A percentile compares a stretch with the other conserved stretches of the same genome.
These are phyloP conservation scores for Solanum etuberosum DNA, from an alignment of 257 asterid genomes.

Conservation along the genomic window DNA sequence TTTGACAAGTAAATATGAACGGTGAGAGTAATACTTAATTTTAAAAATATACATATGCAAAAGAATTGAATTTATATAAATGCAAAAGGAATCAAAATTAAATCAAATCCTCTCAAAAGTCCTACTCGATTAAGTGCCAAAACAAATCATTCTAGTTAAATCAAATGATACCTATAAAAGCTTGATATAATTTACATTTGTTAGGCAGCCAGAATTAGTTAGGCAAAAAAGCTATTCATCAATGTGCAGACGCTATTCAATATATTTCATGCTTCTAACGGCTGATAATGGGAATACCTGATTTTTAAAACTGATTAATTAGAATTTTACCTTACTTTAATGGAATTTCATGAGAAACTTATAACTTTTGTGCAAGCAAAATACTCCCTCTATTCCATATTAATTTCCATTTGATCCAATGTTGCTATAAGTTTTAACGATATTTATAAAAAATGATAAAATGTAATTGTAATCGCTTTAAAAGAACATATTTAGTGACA, in stretches of 20 bases:
- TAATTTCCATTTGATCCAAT: too few species aligned
- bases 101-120: too few species aligned
- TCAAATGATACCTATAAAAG: not conserved
- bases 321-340: not conserved
- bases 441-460: too few species aligned
- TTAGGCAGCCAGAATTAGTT: not conserved
- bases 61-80: too few species aligned
- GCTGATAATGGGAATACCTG: not conserved
- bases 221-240: not conserved
- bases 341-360: not conserved
- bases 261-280: not conserved
- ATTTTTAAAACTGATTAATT: not conserved
- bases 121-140: not conserved
- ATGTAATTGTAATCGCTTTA: too few species aligned
- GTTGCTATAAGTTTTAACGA: too few species aligned
- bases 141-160: not conserved
- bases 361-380: not conserved
- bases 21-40: too few species aligned
- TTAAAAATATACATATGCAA: too few species aligned
- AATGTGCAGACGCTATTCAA: not conserved
- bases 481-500: too few species aligned
- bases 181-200: not conserved
- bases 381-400: too few species aligned
- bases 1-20: too few species aligned
- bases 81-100: too few species aligned